Conservation (phyloP, 192 early-diverging fungal species). For the Geranomyces michiganensis region DNA sequence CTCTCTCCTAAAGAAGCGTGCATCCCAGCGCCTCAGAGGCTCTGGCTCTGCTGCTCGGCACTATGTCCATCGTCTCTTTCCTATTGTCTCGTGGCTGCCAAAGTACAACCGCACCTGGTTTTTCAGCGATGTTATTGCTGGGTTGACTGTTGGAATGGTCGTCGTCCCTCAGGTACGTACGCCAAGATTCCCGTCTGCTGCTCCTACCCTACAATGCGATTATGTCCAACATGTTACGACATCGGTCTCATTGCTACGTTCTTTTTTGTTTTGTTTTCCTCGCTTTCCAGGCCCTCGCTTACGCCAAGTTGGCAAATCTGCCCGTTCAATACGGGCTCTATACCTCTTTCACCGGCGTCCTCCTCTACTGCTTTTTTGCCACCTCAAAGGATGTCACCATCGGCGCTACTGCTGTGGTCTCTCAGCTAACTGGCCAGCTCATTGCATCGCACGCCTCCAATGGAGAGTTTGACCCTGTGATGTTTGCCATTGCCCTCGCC, state of each 20-base stretch:
- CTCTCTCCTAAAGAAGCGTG: neutral
- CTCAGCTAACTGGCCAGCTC: constrained; percentile 73
- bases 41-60: neutral
- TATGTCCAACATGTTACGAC: too few relatives aligned
- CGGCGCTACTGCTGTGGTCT: constrained; percentile 78
- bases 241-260: too few relatives aligned
- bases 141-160: constrained; percentile 72
- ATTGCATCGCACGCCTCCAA: constrained; percentile 33
- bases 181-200: too few relatives aligned
- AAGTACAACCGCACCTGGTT: constrained; percentile 69
- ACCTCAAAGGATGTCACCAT: constrained; percentile 76
- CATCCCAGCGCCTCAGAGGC: neutral
- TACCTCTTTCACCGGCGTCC: constrained; percentile 70
- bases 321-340: constrained; percentile 78
- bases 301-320: constrained; percentile 74
- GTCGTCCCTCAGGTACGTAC: constrained; percentile 58
- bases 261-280: too few relatives aligned
- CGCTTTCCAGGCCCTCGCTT: constrained; percentile 59
- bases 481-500: constrained; percentile 63
- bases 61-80: constrained; percentile 45
- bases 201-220: too few relatives aligned
- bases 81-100: constrained; percentile 55
- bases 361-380: constrained; percentile 72
- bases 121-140: constrained; percentile 68
- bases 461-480: constrained; percentile 35